Percentiles rank a stretch among this genome's conserved stretches.
Evolutionary conservation across 495 filamentous ascomycete species (phyloP).

Genomic region (Terfezia claveryi): DNA sequence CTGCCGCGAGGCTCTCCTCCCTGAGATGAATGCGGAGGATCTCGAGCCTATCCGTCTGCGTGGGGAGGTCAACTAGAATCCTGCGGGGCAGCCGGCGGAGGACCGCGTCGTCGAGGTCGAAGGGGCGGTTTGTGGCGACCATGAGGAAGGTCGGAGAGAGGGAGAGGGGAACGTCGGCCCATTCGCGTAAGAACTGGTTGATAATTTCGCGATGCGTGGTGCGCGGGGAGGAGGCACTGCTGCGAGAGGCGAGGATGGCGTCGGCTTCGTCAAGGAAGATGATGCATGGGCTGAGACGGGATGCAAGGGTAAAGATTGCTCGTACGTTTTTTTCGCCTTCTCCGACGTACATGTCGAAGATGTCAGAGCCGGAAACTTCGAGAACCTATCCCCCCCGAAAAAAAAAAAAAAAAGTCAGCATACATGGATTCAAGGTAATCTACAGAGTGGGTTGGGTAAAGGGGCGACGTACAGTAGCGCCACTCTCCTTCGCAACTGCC

Average conservation of each 20-base stretch:
- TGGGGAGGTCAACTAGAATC: slow-evolving; percentile 71
- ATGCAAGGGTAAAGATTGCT: slow-evolving; percentile 74
- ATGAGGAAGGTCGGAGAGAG: slow-evolving; percentile 66
- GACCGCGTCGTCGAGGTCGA: slow-evolving; percentile 88
- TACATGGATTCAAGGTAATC: slow-evolving; percentile 38
- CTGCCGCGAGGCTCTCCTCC: slow-evolving; percentile 44
- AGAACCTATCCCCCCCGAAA: slow-evolving; percentile 19
- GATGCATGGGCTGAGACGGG: slow-evolving; percentile 79
- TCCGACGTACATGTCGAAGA: slow-evolving; percentile 92
- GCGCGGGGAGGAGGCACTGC: slow-evolving; percentile 28
- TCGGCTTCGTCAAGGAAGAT: slow-evolving; percentile 97
- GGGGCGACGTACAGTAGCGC: slow-evolving; percentile 36
- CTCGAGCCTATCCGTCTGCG: slow-evolving; percentile 47
- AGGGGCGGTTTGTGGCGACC: slow-evolving; percentile 93
- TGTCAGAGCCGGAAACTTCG: slow-evolving; percentile 36
- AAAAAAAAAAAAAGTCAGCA: slow-evolving; percentile 21
- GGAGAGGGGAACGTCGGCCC: slow-evolving; percentile 77
- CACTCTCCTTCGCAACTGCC: slow-evolving; percentile 85
- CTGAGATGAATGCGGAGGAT: slow-evolving; percentile 74
- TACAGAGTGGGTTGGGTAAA: background rate
- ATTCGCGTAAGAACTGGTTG: slow-evolving; percentile 94
- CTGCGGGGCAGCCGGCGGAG: slow-evolving; percentile 64
- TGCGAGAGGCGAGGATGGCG: slow-evolving; percentile 60
- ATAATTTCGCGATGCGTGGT: slow-evolving; percentile 70
- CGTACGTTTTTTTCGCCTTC: slow-evolving; percentile 87